Evolutionary conservation across 768 basidiomycete genomes (phyloP), one percentile per base, ranked within the genome.

Genomic region (Leccinum boreale): DNA sequence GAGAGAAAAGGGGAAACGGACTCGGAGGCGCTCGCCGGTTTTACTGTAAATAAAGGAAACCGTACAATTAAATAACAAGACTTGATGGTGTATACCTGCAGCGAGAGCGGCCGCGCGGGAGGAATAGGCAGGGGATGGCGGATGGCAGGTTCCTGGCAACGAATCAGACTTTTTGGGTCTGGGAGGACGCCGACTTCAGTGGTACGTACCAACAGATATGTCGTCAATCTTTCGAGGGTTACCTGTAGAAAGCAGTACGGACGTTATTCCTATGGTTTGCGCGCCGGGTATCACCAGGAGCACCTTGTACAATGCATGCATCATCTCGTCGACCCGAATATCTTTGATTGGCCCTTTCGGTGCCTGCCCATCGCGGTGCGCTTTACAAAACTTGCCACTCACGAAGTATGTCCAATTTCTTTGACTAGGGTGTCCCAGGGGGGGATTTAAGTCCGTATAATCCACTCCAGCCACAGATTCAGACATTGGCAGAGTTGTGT

Each of bases 311-410:
- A 97, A 78, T 24, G 87, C 86, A 58, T 82, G 79, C 61, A 98
- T 79, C 56, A 98, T 79, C 68, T 95, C 92, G 63, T 97, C 96
- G 14, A 94, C 90, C 3, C 87, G 83, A 1, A 82, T 78, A 67
- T 97, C 92, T 70, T 94, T 96, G 68, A 80, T 57, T 94, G 94
- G 23, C 96, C 96, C 72, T 96, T 98, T 80, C 85, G 92, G 35
- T 89, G 87, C 66, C 79, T 85, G 24, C 92, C 91, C 61, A 93
- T 80, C n/a, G 92, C 85, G n/a, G 92, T 94, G 51, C 94, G 85
- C 70, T 89, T 88, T 12, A 90, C 92, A 64, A 90, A 91, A n/a
- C 93, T 85, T 24, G 24, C 24, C 24, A 3, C 24, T 24, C 4
- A 24, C 24, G 24, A 3, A 24, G 3, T 24, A 24, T 24, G 24